Evolutionary conservation across 2,329 filamentous ascomycete species (phyloP), one percentile per base, ranked within the genome.

Genomic region (Anisogramma anomala): DNA sequence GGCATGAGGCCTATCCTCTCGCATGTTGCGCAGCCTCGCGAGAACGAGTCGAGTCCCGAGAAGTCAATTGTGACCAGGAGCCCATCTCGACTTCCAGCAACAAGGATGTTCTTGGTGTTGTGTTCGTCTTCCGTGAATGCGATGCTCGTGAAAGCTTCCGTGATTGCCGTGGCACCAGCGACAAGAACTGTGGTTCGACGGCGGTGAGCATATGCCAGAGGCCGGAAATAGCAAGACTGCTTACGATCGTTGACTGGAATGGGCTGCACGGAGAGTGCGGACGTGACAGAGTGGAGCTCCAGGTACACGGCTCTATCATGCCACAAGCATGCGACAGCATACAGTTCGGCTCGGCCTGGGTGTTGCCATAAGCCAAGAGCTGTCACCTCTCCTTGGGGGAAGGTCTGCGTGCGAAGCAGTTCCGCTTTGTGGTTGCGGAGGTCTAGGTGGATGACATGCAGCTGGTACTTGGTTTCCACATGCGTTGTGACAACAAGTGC

Each of bases 41-140:
- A 4, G 45, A 52, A 3, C 48, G 41, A 2, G 50, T 51, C 9
- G 43, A 44, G 4, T 13, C 50, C 50, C 19, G 35, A 33, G 3
- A 55, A 39, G 9, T 42, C 33, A 13, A 71, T 40, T 0, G 61
- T 69, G 20, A 72, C 53, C 2, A 76, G 53, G 26, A 71, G 63
- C 1, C 74, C 74, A 42, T 67, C 68, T 39, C 71, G 64, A 19
- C 69, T 74, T 7, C 73, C 73, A 7, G 64, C 51, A 4, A 67
- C 51, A 2, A 74, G 37, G 11, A 60, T 52, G 0, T 55, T 50
- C 6, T 51, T 53, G 10, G 53, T 45, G 2, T 39, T 31, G 3
- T 46, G 48, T 39, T 61, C 53, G 2, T 34, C 38, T n/a, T 52
- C 50, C 6, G 64, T 49, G 30, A 53, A 45, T 22, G 60, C 58